A percentile compares a stretch with the other conserved stretches of the same genome.
phyloP scores from a whole-genome alignment of 208 protist genomes.

The Endotrypanum monterogeii region DNA sequence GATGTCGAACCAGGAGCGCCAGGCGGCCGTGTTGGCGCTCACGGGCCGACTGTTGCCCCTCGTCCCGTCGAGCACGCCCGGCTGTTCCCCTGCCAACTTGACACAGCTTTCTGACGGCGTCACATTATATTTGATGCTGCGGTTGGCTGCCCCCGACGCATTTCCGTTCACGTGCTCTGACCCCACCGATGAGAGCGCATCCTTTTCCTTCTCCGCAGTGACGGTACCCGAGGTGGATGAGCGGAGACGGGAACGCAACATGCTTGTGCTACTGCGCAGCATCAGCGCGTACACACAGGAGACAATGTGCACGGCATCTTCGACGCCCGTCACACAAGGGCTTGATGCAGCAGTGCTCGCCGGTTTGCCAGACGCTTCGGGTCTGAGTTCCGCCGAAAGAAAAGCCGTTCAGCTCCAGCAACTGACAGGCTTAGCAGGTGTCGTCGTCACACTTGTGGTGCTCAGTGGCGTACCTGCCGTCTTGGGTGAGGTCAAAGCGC shows the following conservation, averaged over 20 bases:
- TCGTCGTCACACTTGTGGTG: slow-evolving; percentile 60
- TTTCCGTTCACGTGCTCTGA: slow-evolving; percentile 41
- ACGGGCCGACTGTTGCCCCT: slow-evolving; percentile 28
- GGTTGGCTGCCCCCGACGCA: slow-evolving; percentile 31
- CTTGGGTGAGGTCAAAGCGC: slow-evolving; percentile 40
- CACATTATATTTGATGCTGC: slow-evolving; percentile 46
- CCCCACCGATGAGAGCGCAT: slow-evolving; percentile 4
- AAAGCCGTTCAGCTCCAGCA: slow-evolving; percentile 5
- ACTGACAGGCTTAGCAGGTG: slow-evolving; percentile 34
- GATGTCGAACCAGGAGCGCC: slow-evolving; percentile 8
- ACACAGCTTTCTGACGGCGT: slow-evolving; percentile 43
- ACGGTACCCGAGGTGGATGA: slow-evolving; percentile 6
- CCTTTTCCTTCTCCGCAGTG: slow-evolving; percentile 1
- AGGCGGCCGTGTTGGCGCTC: slow-evolving; percentile 31
- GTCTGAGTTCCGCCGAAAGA: background rate
- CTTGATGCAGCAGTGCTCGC: slow-evolving; percentile 30
- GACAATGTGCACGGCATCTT: slow-evolving; percentile 27
- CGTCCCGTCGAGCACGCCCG: slow-evolving; percentile 7
- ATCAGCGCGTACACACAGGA: slow-evolving; percentile 49
- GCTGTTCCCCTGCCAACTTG: slow-evolving; percentile 24
- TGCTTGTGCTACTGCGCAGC: slow-evolving; percentile 40
- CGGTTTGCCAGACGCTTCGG: slow-evolving; percentile 13
- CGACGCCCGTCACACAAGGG: slow-evolving; percentile 28
- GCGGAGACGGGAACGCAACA: slow-evolving; percentile 41
- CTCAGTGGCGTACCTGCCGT: slow-evolving; percentile 47